Evolutionary conservation across 257 asterid genomes (phyloP).

Genomic region (Apocynum venetum): DNA sequence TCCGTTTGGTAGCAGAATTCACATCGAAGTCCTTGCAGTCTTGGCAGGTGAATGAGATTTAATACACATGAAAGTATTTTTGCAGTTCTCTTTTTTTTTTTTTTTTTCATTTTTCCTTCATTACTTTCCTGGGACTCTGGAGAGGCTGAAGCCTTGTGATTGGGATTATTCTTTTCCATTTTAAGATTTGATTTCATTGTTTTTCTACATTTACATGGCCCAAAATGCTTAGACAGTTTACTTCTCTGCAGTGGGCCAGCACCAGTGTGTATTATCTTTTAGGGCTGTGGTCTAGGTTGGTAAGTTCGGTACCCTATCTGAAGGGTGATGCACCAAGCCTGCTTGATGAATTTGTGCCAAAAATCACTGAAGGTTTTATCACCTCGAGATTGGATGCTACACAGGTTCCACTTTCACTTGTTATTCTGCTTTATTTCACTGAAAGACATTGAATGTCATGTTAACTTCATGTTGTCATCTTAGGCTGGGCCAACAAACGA

Average conservation of each 20-base stretch:
- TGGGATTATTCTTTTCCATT: background rate
- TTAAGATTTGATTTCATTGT: background rate
- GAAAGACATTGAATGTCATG: background rate
- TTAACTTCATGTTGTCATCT: constrained; percentile 21
- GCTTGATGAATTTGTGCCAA: constrained; percentile 96
- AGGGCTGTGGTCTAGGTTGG: constrained; percentile 98
- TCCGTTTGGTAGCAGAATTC: constrained; percentile 94
- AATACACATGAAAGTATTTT: background rate
- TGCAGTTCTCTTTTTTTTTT: background rate
- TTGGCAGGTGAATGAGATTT: constrained; percentile 64
- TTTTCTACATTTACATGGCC: background rate
- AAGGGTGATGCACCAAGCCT: constrained; percentile 95
- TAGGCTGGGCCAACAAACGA: constrained; percentile 77
- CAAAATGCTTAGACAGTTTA: constrained; percentile 10
- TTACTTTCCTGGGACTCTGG: background rate
- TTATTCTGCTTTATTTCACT: background rate
- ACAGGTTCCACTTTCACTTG: constrained; percentile 51
- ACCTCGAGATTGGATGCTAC: constrained; percentile 92
- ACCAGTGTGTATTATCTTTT: constrained; percentile 93
- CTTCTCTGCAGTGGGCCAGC: constrained; percentile 87
- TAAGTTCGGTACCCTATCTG: constrained; percentile 90
- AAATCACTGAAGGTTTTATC: constrained; percentile 87
- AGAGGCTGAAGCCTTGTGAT: background rate
- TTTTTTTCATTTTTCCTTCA: background rate
- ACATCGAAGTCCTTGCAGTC: constrained; percentile 86